These are phyloP conservation scores for Starmera amethionina DNA, from an alignment of 805 yeast species.

Conservation along the genomic window DNA sequence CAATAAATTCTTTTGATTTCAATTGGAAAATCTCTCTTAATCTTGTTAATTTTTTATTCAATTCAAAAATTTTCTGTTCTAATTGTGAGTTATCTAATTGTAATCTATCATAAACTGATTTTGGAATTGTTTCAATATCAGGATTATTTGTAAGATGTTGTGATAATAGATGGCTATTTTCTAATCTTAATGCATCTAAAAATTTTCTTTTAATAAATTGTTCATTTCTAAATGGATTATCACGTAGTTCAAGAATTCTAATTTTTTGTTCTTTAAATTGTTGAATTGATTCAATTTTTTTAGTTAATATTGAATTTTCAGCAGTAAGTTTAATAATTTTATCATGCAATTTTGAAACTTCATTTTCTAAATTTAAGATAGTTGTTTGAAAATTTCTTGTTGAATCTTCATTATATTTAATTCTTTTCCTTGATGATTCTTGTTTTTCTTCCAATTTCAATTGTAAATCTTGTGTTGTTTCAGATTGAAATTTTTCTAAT, in stretches of 20 bases:
- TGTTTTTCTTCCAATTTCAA: slow-evolving; percentile 9
- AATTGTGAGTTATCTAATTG: slow-evolving; percentile 40
- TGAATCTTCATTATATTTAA: slow-evolving; percentile 13
- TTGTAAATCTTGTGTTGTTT: no score
- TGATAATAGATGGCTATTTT: slow-evolving; percentile 45
- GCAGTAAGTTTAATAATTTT: slow-evolving; percentile 27
- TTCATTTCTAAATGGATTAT: slow-evolving; percentile 54
- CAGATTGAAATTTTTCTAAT: slow-evolving; percentile 26
- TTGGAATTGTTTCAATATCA: slow-evolving; percentile 36
- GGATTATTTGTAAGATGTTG: slow-evolving; percentile 4
- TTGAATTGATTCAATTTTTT: slow-evolving; percentile 26
- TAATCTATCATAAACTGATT: slow-evolving; percentile 52
- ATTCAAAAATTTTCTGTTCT: slow-evolving; percentile 36
- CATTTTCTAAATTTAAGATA: slow-evolving; percentile 27
- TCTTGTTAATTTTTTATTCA: slow-evolving; percentile 43
- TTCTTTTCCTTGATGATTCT: slow-evolving; percentile 21
- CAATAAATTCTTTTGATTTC: slow-evolving; percentile 64
- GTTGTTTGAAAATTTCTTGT: slow-evolving; percentile 18
- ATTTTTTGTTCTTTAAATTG: slow-evolving; percentile 27
- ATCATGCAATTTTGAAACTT: slow-evolving; percentile 29
- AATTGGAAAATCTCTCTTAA: slow-evolving; percentile 46
- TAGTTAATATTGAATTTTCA: slow-evolving; percentile 25
- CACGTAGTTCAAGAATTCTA: slow-evolving; percentile 51
- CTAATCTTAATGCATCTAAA: slow-evolving; percentile 41
- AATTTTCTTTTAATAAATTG: slow-evolving; percentile 49